Base-by-base conservation (phyloP, 257 asterid genomes). In the Solanum chiquidenum region DNA sequence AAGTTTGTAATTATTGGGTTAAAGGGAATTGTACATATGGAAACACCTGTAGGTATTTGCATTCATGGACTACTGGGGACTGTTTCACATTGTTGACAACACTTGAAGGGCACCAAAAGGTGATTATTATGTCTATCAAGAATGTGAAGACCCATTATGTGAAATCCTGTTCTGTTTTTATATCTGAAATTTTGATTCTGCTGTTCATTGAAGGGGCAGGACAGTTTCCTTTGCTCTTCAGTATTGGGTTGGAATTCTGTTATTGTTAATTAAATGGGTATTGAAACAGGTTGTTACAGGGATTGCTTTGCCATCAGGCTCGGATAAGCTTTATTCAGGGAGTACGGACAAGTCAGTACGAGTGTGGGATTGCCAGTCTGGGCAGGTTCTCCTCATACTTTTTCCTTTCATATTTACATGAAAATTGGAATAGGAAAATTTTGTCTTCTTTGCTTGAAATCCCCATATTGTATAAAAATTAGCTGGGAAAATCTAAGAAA, bases 301-400 rank as follows among this genome's bases (percentile, higher is more conserved):
- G 90, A 95, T 97, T 86, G 93, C 96, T 55, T 87, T 95, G 82
- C 98, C 99, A 55, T 87, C 95, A 72, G 99, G 98, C 5, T 94
- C 99, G 1, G 99, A 97, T 90, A 97, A 94, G 93, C 98, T 97
- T 80, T 97, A 97, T 91, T 90, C 97, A 3, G 98, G 98, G 88
- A 93, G 99, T 91, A 94, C 92, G 88, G 99, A 97, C 86, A 98
- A 94, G 93, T 95, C 94, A 7, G 98, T 96, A 84, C 93, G 95
- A 91, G 91, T 96, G 87, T 97, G 99, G 99, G 99, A 97, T 90
- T 96, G 99, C 94, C 98, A 96, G 87, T 95, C 98, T 62, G 99
- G 98, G 83, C 98, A 97, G 99, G 98, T 97, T 90, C 60, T 75
- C 83, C 33, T 84, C 40, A 83, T 66, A 58, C 42, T 46, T 87